A percentile compares a stretch with the other conserved stretches of the same genome.
Evolutionary conservation across 108 stramenopile genomes (phyloP).

Genomic region (Nannochloropsis gaditana): DNA sequence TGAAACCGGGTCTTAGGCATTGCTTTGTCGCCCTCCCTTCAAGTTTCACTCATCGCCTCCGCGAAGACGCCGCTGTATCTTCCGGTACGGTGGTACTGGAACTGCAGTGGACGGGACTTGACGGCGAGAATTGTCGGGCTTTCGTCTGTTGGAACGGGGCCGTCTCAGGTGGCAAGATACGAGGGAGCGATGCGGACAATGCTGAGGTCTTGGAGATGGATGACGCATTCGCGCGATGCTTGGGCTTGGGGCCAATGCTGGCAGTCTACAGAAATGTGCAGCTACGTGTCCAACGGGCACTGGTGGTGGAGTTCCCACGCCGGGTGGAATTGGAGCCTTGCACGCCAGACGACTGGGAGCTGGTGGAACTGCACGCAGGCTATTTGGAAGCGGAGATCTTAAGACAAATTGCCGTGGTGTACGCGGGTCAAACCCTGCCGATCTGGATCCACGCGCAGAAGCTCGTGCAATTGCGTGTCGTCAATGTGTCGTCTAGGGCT

Average conservation of each 20-base stretch:
- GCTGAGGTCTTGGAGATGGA: background rate
- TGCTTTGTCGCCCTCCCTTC: conserved; percentile 11
- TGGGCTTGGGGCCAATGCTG: background rate
- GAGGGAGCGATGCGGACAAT: background rate
- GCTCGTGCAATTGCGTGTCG: conserved; percentile 30
- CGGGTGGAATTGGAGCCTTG: conserved; percentile 35
- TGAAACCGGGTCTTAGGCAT: background rate
- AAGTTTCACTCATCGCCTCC: background rate
- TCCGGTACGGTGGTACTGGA: conserved; percentile 4
- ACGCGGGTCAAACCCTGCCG: conserved; percentile 34
- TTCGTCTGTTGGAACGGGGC: conserved; percentile 19
- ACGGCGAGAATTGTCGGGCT: background rate
- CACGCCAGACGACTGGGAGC: conserved; percentile 41
- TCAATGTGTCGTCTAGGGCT: background rate
- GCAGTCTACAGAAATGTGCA: background rate
- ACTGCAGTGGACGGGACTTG: background rate
- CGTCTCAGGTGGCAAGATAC: background rate
- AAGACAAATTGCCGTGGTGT: conserved; percentile 34
- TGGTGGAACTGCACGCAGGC: conserved; percentile 36
- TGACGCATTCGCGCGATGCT: background rate
- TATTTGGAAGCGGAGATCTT: conserved; percentile 38
- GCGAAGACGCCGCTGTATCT: background rate
- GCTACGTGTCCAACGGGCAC: background rate
- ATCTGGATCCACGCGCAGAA: conserved; percentile 40
- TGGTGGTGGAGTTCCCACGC: conserved; percentile 16